These are phyloP conservation scores for Chlamydomonas sp. DNA, from an alignment of 139 green algal genomes.

Conservation along the genomic window DNA sequence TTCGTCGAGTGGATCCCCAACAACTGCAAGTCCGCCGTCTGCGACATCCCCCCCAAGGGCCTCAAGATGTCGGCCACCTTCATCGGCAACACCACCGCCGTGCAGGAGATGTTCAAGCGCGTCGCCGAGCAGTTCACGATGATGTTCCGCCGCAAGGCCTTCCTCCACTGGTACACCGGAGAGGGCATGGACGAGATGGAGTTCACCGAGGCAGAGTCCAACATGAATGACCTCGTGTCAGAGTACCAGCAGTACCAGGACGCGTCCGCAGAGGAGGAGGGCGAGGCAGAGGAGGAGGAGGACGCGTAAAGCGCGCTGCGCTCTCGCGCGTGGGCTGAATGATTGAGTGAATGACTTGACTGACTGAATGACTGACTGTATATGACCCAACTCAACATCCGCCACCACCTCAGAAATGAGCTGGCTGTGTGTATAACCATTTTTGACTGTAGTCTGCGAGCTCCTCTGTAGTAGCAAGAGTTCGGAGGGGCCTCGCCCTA, in stretches of 20 bases:
- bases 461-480: too few relatives aligned
- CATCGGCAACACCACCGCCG: conserved; percentile 92
- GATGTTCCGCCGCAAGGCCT: conserved; percentile 96
- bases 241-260: conserved; percentile 99
- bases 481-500: too few relatives aligned
- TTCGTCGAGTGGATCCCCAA: conserved; percentile 99
- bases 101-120: conserved; percentile 92
- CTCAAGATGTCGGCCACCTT: conserved; percentile 95
- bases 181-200: conserved; percentile 99
- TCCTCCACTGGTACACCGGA: conserved; percentile 96
- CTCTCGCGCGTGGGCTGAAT: too few relatives aligned
- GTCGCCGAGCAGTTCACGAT: conserved; percentile 92
- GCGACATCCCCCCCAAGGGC: conserved; percentile 92
- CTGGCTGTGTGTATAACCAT: too few relatives aligned
- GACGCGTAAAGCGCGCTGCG: too few relatives aligned
- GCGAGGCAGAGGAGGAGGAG: conserved; percentile 45
- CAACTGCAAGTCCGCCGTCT: conserved; percentile 96
- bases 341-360: too few relatives aligned
- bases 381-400: too few relatives aligned
- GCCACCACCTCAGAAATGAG: too few relatives aligned
- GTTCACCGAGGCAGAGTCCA: conserved; percentile 87
- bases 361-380: too few relatives aligned
- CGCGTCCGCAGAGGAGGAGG: conserved; percentile 86
- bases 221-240: conserved; percentile 83
- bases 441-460: too few relatives aligned